Percentiles rank a stretch among this genome's conserved stretches.
phyloP scores from a whole-genome alignment of 441 rosid species.

The Adansonia grandidieri region DNA sequence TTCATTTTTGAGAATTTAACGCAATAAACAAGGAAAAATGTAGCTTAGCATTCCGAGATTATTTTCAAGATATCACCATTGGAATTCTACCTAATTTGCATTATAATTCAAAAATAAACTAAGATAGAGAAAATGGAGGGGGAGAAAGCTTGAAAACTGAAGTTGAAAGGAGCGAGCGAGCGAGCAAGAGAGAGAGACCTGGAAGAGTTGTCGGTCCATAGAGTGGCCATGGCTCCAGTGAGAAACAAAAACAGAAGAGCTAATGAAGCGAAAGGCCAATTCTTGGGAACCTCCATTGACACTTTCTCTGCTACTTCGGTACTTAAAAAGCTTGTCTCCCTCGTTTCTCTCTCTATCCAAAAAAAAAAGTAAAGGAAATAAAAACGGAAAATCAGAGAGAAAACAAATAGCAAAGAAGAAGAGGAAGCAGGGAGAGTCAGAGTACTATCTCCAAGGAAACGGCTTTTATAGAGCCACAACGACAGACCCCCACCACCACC shows the following conservation, averaged over 20 bases:
- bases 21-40: not conserved
- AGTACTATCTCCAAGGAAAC: constrained; percentile 29
- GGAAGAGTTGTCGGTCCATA: constrained; percentile 29
- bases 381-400: constrained; percentile 16
- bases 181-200: constrained; percentile 35
- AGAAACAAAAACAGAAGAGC: constrained; percentile 40
- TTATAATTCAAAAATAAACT: not conserved
- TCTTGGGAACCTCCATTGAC: constrained; percentile 43
- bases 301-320: constrained; percentile 9
- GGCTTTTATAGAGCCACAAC: constrained; percentile 50
- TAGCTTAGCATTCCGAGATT: not conserved
- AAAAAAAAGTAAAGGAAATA: not conserved
- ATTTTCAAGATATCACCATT: constrained; percentile 10
- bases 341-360: constrained; percentile 9
- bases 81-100: not conserved
- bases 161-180: not conserved
- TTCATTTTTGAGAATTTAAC: not conserved
- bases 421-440: constrained; percentile 32
- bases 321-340: not conserved
- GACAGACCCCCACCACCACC: no score
- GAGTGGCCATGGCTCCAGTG: constrained; percentile 41
- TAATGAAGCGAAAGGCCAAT: constrained; percentile 28
- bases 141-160: constrained; percentile 11
- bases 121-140: not conserved
- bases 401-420: constrained; percentile 17